Percentiles rank a stretch among this genome's conserved stretches.
Evolutionary conservation across 1,139 yeast species (phyloP).

Genomic region (Lodderomyces margitis): DNA sequence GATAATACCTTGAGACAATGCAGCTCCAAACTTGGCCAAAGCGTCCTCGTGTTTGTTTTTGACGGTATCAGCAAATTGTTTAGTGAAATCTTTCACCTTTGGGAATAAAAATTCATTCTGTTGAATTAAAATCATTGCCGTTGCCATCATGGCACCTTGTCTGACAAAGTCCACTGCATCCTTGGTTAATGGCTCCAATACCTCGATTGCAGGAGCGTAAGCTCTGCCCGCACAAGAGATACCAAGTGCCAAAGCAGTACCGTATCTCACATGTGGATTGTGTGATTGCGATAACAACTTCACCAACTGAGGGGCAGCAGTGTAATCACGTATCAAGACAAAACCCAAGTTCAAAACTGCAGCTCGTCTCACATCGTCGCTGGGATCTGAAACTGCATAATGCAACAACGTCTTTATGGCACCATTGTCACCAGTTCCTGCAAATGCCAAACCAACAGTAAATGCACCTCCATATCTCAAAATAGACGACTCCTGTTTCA

Average conservation of each 20-base stretch:
- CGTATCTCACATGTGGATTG: conserved; percentile 97
- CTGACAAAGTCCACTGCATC: conserved; percentile 97
- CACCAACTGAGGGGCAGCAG: conserved; percentile 93
- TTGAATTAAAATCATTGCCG: conserved; percentile 89
- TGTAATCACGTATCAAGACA: conserved; percentile 83
- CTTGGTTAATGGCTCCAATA: conserved; percentile 86
- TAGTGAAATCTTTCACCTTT: conserved; percentile 74
- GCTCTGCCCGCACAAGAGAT: conserved; percentile 97
- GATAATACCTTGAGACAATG: conserved; percentile 94
- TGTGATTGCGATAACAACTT: conserved; percentile 91
- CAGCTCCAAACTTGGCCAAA: conserved; percentile 96
- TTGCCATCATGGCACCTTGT: conserved; percentile 94
- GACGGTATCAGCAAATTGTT: conserved; percentile 71
- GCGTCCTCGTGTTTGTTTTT: conserved; percentile 94
- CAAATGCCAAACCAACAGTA: conserved; percentile 92
- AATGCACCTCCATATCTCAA: conserved; percentile 96
- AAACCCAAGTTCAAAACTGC: conserved; percentile 95
- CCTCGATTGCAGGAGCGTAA: conserved; percentile 82
- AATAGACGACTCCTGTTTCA: conserved; percentile 75
- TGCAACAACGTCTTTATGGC: conserved; percentile 88
- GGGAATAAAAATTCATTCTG: conserved; percentile 86
- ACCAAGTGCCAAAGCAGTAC: conserved; percentile 96
- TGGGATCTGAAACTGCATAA: conserved; percentile 94
- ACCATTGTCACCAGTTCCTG: conserved; percentile 89
- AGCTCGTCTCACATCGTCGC: conserved; percentile 95